These are phyloP conservation scores for Aristolochia contorta DNA, from an alignment of 164 flowering plant species.

Conservation along the genomic window DNA sequence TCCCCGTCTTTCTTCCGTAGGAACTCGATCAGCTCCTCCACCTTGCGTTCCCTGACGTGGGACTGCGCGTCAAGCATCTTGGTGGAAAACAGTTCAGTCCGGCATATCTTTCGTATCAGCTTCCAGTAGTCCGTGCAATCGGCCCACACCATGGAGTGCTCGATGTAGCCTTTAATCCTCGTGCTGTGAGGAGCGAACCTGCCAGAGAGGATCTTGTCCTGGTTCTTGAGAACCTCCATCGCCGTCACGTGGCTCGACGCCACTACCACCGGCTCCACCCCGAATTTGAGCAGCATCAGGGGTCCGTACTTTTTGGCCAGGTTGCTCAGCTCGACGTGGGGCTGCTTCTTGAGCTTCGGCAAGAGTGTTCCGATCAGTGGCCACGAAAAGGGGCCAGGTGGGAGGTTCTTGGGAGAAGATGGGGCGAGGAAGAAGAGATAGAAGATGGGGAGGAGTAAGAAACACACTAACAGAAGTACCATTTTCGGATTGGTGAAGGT, in stretches of 20 bases:
- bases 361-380: slow-evolving; percentile 19
- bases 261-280: slow-evolving; percentile 15
- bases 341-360: slow-evolving; percentile 13
- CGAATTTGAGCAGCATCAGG: slow-evolving; percentile 21
- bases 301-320: slow-evolving; percentile 21
- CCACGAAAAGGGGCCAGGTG: slow-evolving; percentile 29
- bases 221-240: slow-evolving; percentile 24
- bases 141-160: slow-evolving; percentile 18
- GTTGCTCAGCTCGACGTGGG: slow-evolving; percentile 15
- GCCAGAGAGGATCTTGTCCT: slow-evolving; percentile 19
- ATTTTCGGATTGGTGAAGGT: too few species aligned
- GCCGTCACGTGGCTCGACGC: slow-evolving; percentile 24
- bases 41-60: slow-evolving; percentile 19
- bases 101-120: slow-evolving; percentile 20
- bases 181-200: slow-evolving; percentile 14
- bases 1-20: slow-evolving; percentile 11
- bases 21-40: slow-evolving; percentile 10
- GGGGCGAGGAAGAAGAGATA: slow-evolving; percentile 2
- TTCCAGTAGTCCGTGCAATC: slow-evolving; percentile 30
- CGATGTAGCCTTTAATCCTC: background rate
- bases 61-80: slow-evolving; percentile 25
- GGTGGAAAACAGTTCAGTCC: slow-evolving; percentile 23
- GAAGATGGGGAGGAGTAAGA: background rate
- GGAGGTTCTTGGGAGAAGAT: slow-evolving; percentile 8
- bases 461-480: too few species aligned